Evolutionary conservation across 768 basidiomycete species (phyloP).

Genomic region (Obba rivulosa): DNA sequence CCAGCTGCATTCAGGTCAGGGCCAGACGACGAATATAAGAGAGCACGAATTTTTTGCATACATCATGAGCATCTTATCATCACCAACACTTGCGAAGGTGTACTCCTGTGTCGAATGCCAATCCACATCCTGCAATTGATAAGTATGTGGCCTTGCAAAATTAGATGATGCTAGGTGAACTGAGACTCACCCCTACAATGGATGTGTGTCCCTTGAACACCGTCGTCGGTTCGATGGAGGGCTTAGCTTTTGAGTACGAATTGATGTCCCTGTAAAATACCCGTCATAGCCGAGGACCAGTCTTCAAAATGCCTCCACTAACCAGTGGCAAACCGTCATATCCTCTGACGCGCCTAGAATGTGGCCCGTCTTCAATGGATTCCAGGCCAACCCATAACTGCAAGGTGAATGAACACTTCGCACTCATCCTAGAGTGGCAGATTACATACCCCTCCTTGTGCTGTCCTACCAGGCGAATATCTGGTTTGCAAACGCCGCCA

Average conservation of each 20-base stretch:
- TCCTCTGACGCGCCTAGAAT: slow-evolving; percentile 93
- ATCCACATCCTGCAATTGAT: slow-evolving; percentile 74
- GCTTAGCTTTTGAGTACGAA: slow-evolving; percentile 74
- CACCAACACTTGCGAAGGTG: slow-evolving; percentile 91
- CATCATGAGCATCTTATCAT: slow-evolving; percentile 93
- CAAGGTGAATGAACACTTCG: background rate
- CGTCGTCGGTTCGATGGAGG: slow-evolving; percentile 76
- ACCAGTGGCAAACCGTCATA: slow-evolving; percentile 95
- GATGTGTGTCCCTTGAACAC: slow-evolving; percentile 87
- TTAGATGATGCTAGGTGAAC: too few relatives aligned
- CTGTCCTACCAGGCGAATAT: slow-evolving; percentile 88
- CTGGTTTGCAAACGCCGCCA: slow-evolving; percentile 80
- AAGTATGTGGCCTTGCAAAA: background rate
- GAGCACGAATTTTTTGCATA: slow-evolving; percentile 33
- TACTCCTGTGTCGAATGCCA: slow-evolving; percentile 85
- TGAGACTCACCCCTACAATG: slow-evolving; percentile 75
- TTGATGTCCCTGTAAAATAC: slow-evolving; percentile 76
- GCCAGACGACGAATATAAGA: background rate
- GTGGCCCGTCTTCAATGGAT: slow-evolving; percentile 73
- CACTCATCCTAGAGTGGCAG: background rate
- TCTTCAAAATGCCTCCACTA: slow-evolving; percentile 21
- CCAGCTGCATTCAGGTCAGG: slow-evolving; percentile 55
- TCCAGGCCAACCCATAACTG: slow-evolving; percentile 95
- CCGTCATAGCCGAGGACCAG: slow-evolving; percentile 3
- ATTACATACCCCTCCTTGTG: slow-evolving; percentile 80